phyloP scores from a whole-genome alignment of 2,329 filamentous ascomycete species.

The Colletotrichum tropicale region DNA sequence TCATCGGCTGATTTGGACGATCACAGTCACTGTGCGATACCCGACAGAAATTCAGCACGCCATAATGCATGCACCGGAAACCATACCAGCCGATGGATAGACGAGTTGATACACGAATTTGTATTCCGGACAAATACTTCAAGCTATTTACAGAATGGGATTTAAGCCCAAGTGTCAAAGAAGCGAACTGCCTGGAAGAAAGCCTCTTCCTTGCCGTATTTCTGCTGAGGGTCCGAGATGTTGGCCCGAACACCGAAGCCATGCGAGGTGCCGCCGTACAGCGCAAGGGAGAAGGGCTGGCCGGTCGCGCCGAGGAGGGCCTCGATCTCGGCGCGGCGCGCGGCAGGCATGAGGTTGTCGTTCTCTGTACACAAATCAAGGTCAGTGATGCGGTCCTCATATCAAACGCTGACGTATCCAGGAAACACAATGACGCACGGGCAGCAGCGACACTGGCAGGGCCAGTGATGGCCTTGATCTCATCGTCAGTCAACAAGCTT shows the following conservation, averaged over 20 bases:
- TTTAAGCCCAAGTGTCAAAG: constrained; percentile 63
- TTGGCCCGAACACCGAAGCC: constrained; percentile 78
- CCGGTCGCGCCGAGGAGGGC: constrained; percentile 58
- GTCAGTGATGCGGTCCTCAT: neutral
- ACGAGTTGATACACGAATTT: neutral
- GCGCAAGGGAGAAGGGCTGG: constrained; percentile 68
- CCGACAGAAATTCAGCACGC: neutral
- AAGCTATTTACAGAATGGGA: neutral
- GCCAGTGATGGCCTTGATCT: constrained; percentile 60
- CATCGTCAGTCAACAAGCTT: constrained; percentile 61
- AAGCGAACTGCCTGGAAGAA: constrained; percentile 78
- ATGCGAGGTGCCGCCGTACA: constrained; percentile 73
- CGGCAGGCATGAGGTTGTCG: constrained; percentile 62
- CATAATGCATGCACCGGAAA: neutral
- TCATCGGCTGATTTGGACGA: neutral
- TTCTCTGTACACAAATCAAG: constrained; percentile 44
- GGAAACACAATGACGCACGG: constrained; percentile 36
- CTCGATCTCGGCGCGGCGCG: constrained; percentile 60
- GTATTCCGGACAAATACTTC: neutral
- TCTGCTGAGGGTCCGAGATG: constrained; percentile 50
- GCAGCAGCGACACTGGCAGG: constrained; percentile 69
- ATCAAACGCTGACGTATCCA: neutral
- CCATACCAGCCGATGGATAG: neutral
- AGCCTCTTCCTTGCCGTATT: constrained; percentile 79
- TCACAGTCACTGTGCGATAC: neutral